Evolutionary conservation across 768 basidiomycete genomes (phyloP).

Genomic region (Gloeophyllum trabeum): DNA sequence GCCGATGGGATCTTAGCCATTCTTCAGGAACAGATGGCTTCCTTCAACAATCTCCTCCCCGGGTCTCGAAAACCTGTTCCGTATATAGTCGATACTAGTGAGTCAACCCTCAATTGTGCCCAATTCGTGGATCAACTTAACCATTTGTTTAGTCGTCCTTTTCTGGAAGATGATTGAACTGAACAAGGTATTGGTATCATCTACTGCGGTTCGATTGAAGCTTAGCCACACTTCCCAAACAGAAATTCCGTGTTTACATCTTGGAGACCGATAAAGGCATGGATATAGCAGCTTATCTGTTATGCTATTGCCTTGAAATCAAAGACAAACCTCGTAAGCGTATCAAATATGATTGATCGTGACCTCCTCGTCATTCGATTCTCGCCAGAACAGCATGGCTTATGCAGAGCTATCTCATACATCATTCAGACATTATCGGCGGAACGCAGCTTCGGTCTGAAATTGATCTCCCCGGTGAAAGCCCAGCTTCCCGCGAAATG

Average conservation of each 20-base stretch:
- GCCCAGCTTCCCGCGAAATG: conserved; percentile 67
- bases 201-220: conserved; percentile 2
- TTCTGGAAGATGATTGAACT: conserved; percentile 90
- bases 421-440: conserved; percentile 87
- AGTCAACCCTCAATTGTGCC: conserved; percentile 13
- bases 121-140: conserved; percentile 4
- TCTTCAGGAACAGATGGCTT: conserved; percentile 65
- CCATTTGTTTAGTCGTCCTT: conserved; percentile 45
- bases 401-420: conserved; percentile 84
- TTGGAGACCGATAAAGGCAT: conserved; percentile 71
- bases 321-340: conserved; percentile 86
- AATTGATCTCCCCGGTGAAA: conserved; percentile 53
- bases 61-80: conserved; percentile 79
- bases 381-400: conserved; percentile 71
- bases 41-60: conserved; percentile 65
- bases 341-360: conserved; percentile 2
- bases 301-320: conserved; percentile 77
- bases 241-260: conserved; percentile 86
- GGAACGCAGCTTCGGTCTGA: conserved; percentile 65
- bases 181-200: conserved; percentile 56
- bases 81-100: conserved; percentile 75
- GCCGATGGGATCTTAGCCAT: conserved; percentile 58
- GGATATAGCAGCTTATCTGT: conserved; percentile 67
- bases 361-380: conserved; percentile 2
- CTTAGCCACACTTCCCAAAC: neutral